A percentile compares a stretch with the other conserved stretches of the same genome.
Conservation (phyloP, 2,329 filamentous ascomycete genomes). For the Pseudocercospora musae region DNA sequence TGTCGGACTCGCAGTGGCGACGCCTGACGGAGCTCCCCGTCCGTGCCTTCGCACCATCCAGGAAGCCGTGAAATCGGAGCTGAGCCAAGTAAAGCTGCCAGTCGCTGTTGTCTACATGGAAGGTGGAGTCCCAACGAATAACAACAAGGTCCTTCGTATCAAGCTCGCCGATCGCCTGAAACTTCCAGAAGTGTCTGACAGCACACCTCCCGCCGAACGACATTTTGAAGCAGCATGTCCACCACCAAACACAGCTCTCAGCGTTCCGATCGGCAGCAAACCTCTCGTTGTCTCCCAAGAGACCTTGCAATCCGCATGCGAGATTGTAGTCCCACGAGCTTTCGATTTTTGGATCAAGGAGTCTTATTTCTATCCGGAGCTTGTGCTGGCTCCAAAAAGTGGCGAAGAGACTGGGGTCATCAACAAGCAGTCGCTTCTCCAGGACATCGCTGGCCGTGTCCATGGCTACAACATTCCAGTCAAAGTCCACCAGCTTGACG, state of each 20-base stretch:
- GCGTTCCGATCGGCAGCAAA: constrained; percentile 38
- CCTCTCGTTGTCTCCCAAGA: constrained; percentile 17
- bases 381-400: constrained; percentile 35
- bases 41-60: constrained; percentile 52
- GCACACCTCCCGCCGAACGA: constrained; percentile 43
- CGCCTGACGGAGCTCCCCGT: constrained; percentile 42
- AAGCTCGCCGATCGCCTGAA: constrained; percentile 49
- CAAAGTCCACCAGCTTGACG: constrained; percentile 28
- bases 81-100: constrained; percentile 56
- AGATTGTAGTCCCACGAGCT: constrained; percentile 16
- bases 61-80: constrained; percentile 44
- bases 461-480: constrained; percentile 31
- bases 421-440: constrained; percentile 14
- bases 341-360: constrained; percentile 30
- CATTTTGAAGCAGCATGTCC: constrained; percentile 53
- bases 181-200: constrained; percentile 46
- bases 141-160: constrained; percentile 58
- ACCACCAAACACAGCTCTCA: constrained; percentile 47
- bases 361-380: constrained; percentile 31
- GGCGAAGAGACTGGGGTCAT: constrained; percentile 2
- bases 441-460: constrained; percentile 22
- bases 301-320: constrained; percentile 16
- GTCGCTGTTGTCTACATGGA: constrained; percentile 55
- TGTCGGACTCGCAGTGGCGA: constrained; percentile 53
- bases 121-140: constrained; percentile 54